Conservation (phyloP, 805 yeast genomes). For the Schwanniomyces polymorphus region DNA sequence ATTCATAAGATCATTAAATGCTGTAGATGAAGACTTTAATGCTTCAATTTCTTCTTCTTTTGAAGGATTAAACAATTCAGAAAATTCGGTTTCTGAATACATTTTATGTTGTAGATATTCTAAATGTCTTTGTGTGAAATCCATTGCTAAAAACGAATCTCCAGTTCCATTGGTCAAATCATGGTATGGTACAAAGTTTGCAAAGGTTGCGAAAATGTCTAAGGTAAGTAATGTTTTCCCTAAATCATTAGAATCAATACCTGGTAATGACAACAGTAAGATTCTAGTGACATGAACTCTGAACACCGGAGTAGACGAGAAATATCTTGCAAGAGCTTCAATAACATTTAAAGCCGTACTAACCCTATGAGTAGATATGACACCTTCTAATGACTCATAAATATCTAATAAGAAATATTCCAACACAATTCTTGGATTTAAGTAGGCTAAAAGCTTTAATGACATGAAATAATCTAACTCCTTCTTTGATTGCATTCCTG, state of each 20-base stretch:
- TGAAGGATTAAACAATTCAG: slow-evolving; percentile 37
- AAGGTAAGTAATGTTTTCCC: slow-evolving; percentile 68
- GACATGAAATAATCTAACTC: slow-evolving; percentile 58
- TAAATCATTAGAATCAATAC: slow-evolving; percentile 87
- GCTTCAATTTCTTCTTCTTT: slow-evolving; percentile 52
- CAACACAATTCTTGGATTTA: slow-evolving; percentile 55
- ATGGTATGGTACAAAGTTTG: slow-evolving; percentile 69
- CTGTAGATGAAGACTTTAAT: slow-evolving; percentile 68
- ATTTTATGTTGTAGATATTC: slow-evolving; percentile 49
- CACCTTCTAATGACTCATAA: slow-evolving; percentile 71
- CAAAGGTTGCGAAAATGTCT: slow-evolving; percentile 66
- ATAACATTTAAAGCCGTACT: slow-evolving; percentile 69
- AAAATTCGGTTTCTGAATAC: slow-evolving; percentile 22
- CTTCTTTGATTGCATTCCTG: slow-evolving; percentile 80
- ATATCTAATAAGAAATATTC: slow-evolving; percentile 64
- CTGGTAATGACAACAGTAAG: slow-evolving; percentile 67
- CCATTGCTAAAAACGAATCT: slow-evolving; percentile 38
- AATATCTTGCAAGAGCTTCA: slow-evolving; percentile 62
- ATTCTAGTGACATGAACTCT: slow-evolving; percentile 80
- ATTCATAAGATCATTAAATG: slow-evolving; percentile 60
- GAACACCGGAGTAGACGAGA: slow-evolving; percentile 62
- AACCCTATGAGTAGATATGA: slow-evolving; percentile 78
- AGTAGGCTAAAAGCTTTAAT: slow-evolving; percentile 61
- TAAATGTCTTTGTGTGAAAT: slow-evolving; percentile 67
- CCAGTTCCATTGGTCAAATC: slow-evolving; percentile 52